Percentiles rank a stretch among this genome's conserved stretches.
These are phyloP conservation scores for Chlamydomonas applanata DNA, from an alignment of 139 green algal species.

Conservation along the genomic window DNA sequence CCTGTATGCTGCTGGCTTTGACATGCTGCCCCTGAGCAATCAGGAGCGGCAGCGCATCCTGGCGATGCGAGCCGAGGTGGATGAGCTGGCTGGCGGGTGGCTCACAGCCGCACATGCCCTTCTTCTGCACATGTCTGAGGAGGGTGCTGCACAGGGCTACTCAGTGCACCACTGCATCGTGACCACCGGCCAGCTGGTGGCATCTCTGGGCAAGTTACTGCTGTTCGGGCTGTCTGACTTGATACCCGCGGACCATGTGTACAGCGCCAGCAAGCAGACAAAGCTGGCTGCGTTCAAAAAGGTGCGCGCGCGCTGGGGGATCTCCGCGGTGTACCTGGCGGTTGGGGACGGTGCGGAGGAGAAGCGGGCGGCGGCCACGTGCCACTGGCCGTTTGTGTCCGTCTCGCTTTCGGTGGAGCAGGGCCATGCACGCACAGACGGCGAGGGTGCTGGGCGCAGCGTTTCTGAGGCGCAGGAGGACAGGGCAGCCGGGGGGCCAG, in stretches of 20 bases:
- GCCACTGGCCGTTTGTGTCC: constrained; percentile 4
- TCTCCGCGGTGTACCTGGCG: neutral
- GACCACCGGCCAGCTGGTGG: constrained; percentile 7
- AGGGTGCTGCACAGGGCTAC: neutral
- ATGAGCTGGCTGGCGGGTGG: neutral
- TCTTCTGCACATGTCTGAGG: neutral
- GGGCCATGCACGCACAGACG: too few species aligned
- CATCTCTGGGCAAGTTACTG: constrained; percentile 4
- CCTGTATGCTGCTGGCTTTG: neutral
- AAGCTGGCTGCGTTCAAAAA: constrained; percentile 7
- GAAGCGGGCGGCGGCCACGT: neutral
- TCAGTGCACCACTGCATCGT: constrained; percentile 12
- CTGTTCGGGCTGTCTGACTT: neutral
- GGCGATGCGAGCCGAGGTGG: neutral
- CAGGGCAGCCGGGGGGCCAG: too few species aligned
- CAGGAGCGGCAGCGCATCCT: constrained; percentile 1
- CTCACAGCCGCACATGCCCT: neutral
- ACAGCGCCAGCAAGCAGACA: constrained; percentile 14
- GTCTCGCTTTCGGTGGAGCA: neutral
- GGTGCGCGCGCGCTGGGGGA: neutral
- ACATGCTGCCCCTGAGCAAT: neutral
- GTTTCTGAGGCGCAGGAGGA: too few species aligned
- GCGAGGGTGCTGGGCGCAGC: too few species aligned
- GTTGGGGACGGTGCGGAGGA: constrained; percentile 1
- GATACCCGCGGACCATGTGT: neutral